These are phyloP conservation scores for Bryoglossum gracile DNA, from an alignment of 495 filamentous ascomycete genomes.

Conservation along the genomic window DNA sequence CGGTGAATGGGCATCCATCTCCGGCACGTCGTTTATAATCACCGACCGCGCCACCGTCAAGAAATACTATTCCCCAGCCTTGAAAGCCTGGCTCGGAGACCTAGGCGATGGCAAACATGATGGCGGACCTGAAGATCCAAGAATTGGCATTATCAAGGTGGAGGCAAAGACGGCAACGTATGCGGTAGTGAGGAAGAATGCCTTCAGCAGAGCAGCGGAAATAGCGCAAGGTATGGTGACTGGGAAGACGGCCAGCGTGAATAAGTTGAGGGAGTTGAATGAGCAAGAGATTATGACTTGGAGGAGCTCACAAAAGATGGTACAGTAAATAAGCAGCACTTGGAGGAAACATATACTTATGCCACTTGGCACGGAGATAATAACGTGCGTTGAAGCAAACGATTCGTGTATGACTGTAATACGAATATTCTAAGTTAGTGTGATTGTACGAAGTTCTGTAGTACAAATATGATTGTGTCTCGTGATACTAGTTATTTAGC, in stretches of 20 bases:
- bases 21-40: conserved; percentile 59
- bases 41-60: conserved; percentile 59
- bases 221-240: conserved; percentile 67
- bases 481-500: too few relatives aligned
- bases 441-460: too few relatives aligned
- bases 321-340: conserved; percentile 35
- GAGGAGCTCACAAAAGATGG: conserved; percentile 31
- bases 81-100: conserved; percentile 89
- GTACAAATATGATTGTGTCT: too few relatives aligned
- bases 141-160: conserved; percentile 66
- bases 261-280: conserved; percentile 70
- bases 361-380: too few relatives aligned
- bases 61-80: conserved; percentile 66
- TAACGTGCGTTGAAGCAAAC: too few relatives aligned
- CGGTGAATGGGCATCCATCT: conserved; percentile 72
- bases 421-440: too few relatives aligned
- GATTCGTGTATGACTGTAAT: too few relatives aligned
- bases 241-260: conserved; percentile 65
- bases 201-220: conserved; percentile 56
- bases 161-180: conserved; percentile 58
- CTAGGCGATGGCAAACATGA: conserved; percentile 84
- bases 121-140: conserved; percentile 71
- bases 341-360: too few relatives aligned
- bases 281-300: conserved; percentile 55
- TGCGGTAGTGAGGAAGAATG: conserved; percentile 42